A percentile compares a stretch with the other conserved stretches of the same genome.
phyloP scores from a whole-genome alignment of 345 rosid genomes.

The Ceriops zippeliana region DNA sequence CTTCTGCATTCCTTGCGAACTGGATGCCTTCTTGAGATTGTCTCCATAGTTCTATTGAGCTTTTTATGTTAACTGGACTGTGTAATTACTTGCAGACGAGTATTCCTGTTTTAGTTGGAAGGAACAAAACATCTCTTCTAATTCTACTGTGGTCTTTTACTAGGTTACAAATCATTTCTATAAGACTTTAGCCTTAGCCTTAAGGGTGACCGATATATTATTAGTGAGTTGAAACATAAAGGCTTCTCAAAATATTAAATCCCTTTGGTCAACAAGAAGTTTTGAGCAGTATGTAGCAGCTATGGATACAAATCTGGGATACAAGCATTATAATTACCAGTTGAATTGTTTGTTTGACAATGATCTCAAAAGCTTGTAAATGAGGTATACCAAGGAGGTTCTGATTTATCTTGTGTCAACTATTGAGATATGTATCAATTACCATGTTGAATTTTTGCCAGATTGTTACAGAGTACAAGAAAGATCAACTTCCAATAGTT shows the following conservation, averaged over 20 bases:
- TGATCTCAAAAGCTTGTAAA: no score
- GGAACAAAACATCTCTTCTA: no score
- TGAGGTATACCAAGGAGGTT: no score
- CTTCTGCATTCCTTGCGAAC: background rate
- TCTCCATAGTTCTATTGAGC: background rate
- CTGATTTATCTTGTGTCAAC: background rate
- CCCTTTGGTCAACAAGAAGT: no score
- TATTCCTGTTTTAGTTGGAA: background rate
- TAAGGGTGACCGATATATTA: no score
- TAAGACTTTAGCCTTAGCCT: background rate
- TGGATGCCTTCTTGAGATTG: background rate
- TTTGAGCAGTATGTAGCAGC: no score
- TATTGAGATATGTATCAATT: background rate
- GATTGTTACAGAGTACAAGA: slow-evolving; percentile 80
- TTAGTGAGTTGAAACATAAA: background rate
- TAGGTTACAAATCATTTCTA: background rate
- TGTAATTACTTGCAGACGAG: background rate
- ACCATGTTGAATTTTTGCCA: slow-evolving; percentile 19
- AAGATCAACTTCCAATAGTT: slow-evolving; percentile 73
- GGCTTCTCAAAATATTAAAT: background rate
- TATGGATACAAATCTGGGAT: no score
- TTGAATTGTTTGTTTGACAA: no score
- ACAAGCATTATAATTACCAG: no score
- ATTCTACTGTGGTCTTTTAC: no score
- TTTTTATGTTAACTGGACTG: background rate